Percentiles rank a stretch among this genome's conserved stretches.
Evolutionary conservation across 78 protist genomes (phyloP).

Genomic region (Pelomyxa schiedti): DNA sequence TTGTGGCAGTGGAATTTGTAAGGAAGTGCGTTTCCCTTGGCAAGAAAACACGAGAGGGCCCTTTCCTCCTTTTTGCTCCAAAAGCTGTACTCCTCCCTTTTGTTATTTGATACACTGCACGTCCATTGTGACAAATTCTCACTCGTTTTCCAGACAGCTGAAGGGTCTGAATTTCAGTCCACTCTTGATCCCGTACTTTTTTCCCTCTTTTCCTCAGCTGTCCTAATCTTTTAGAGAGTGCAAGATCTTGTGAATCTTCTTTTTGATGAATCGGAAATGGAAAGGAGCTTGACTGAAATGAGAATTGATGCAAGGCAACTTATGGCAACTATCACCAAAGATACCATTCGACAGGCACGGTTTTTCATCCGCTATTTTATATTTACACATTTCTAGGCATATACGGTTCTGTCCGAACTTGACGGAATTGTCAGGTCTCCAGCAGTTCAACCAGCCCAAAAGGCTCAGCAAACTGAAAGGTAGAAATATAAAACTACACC

Average conservation of each 20-base stretch:
- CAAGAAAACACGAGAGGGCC: background rate
- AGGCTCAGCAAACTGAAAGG: background rate
- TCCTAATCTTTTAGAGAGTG: background rate
- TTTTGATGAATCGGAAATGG: background rate
- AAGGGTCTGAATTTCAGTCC: background rate
- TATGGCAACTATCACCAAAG: background rate
- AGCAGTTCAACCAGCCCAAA: background rate
- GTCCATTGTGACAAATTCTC: no score
- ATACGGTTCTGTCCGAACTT: background rate
- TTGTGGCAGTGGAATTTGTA: background rate
- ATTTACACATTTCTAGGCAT: no score
- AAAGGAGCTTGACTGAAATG: background rate
- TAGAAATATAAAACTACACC: background rate
- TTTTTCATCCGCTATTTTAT: no score
- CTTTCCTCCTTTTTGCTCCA: background rate
- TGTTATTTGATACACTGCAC: no score
- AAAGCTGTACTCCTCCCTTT: background rate
- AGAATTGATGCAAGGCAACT: background rate
- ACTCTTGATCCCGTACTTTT: background rate
- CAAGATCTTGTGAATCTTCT: background rate
- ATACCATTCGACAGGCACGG: background rate
- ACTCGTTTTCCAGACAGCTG: no score
- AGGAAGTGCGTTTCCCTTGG: background rate
- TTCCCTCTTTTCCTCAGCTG: background rate
- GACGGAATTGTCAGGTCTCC: background rate